A percentile compares a stretch with the other conserved stretches of the same genome.
These are phyloP conservation scores for Macrocystidia cucumis DNA, from an alignment of 1,284 basidiomycete genomes.

Conservation along the genomic window DNA sequence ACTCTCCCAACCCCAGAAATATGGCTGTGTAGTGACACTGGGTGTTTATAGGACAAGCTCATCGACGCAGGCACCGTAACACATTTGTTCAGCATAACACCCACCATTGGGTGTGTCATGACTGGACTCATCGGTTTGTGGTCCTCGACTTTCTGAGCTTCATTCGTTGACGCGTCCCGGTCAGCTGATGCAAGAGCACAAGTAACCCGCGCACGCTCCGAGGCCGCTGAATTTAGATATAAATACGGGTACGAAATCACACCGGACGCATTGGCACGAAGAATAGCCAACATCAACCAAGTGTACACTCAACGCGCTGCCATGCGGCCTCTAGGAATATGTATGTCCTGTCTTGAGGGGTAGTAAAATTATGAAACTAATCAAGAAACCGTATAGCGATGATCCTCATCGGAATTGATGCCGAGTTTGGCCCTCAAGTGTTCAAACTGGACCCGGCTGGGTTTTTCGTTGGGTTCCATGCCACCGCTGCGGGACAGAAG, in stretches of 20 bases:
- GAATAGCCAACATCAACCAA: conserved; percentile 98
- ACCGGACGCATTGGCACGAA: conserved; percentile 88
- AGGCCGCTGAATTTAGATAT: conserved; percentile 94
- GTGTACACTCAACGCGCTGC: conserved; percentile 97
- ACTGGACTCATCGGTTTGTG: conserved; percentile 85
- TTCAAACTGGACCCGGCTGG: conserved; percentile 99
- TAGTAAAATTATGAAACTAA: conserved; percentile 5
- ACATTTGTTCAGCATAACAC: conserved; percentile 94
- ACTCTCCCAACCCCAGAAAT: background rate
- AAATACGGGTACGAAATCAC: conserved; percentile 99
- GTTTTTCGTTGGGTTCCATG: conserved; percentile 98
- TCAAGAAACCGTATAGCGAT: conserved; percentile 55
- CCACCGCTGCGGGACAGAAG: conserved; percentile 94
- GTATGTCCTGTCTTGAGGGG: conserved; percentile 37
- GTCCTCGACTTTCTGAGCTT: background rate
- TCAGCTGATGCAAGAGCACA: conserved; percentile 94
- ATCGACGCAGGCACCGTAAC: conserved; percentile 94
- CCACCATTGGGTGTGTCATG: conserved; percentile 96
- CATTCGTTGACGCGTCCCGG: conserved; percentile 8
- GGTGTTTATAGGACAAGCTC: conserved; percentile 79
- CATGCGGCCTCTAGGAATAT: conserved; percentile 95
- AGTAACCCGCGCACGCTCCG: conserved; percentile 80
- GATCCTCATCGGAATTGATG: conserved; percentile 93
- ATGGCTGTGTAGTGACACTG: conserved; percentile 3
- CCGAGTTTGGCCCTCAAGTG: conserved; percentile 86